Base-by-base conservation (phyloP, 2,329 filamentous ascomycete genomes). In the Bretziella fagacearum region DNA sequence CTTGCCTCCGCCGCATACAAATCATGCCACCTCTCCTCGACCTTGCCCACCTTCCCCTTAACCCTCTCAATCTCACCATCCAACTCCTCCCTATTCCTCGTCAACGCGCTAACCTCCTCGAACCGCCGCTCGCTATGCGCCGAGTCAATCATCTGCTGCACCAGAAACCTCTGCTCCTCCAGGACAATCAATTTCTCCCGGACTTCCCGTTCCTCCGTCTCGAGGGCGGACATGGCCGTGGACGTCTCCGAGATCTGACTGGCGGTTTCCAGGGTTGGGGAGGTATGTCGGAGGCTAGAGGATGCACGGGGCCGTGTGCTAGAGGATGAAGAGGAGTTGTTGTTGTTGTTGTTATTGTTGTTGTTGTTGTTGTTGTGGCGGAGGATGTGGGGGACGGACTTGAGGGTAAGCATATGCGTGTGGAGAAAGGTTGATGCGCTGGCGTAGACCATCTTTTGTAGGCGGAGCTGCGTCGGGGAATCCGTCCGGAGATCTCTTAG, bases 101-200 rank as follows among this genome's bases (percentile, higher is more conserved):
- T 78, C 48, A 95, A 64, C 8, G 83, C 84, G 48, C 77, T 74
- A 2, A 93, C 83, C 61, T 95, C 87, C 56, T 94, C 87, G 54
- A 93, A 93, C 50, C 84, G 77, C 23, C 84, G 69, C 8, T 81
- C 74, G 35, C 78, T 79, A 41, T 79, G 80, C 0, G 86, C 84
- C 51, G 79, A 75, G 6, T 74, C 74, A 37, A 93, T 75, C 85
- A 93, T 93, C 55, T 84, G 78, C 30, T 79, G 76, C 0, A 95
- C 85, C 63, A 94, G 77, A 62, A 93, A 93, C 53, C 79, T 81
- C 60, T 95, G 87, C 62, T 95, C 87, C 60, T 94, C 85, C 1
- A 95, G 69, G 5, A 95, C 79, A 25, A 91, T 81, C 10, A 94
- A 65, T 3, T 77, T 69, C 56, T 94, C 86, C 13, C 81, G 74